phyloP scores from a whole-genome alignment of 257 asterid genomes.

The Haberlea rhodopensis region DNA sequence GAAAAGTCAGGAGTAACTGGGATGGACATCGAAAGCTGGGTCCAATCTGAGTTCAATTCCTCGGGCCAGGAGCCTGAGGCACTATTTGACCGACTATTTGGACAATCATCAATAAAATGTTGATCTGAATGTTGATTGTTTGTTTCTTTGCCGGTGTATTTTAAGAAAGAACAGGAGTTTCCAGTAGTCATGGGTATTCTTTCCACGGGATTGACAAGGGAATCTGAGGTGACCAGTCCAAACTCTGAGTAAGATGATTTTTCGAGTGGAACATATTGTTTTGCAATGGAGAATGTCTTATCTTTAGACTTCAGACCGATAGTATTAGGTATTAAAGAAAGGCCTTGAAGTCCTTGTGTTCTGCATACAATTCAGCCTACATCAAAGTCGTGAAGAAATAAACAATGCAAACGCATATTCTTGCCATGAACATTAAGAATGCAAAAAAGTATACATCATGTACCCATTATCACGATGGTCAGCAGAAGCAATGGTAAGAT shows the following conservation, averaged over 20 bases:
- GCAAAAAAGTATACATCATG: not conserved
- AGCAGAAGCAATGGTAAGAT: conserved; percentile 36
- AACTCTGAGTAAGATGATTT: conserved; percentile 44
- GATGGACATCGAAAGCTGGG: conserved; percentile 88
- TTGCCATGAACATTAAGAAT: not conserved
- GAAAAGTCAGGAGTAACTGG: conserved; percentile 61
- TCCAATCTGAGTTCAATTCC: conserved; percentile 72
- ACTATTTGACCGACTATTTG: conserved; percentile 47
- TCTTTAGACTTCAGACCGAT: conserved; percentile 39
- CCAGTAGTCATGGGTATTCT: conserved; percentile 42
- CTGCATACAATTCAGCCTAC: conserved; percentile 36
- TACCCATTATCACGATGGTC: conserved; percentile 50
- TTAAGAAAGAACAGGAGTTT: conserved; percentile 42
- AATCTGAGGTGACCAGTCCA: conserved; percentile 64
- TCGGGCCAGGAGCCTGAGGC: conserved; percentile 52
- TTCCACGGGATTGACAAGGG: conserved; percentile 61
- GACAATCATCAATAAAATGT: conserved; percentile 67
- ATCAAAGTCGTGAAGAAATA: not conserved
- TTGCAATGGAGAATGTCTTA: conserved; percentile 37
- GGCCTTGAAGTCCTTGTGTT: conserved; percentile 49
- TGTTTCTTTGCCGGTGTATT: conserved; percentile 38
- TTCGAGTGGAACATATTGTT: conserved; percentile 43
- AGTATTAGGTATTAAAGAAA: conserved; percentile 35
- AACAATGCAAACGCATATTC: not conserved
- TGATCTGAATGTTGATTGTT: conserved; percentile 44